phyloP scores from a whole-genome alignment of 176 grass and related monocot genomes.

The Carex cristatella region DNA sequence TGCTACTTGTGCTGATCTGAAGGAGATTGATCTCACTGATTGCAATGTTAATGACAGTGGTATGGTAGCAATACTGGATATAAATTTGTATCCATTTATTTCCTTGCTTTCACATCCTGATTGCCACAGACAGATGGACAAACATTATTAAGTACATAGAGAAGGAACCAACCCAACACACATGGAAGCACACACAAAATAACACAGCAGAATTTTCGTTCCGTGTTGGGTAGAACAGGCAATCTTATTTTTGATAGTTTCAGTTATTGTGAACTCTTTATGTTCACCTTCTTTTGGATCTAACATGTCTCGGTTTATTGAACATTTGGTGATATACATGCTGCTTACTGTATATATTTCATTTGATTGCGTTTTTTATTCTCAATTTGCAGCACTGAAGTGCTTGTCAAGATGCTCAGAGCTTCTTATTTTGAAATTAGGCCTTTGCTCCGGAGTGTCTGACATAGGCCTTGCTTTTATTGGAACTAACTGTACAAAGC shows the following conservation, averaged over 20 bases:
- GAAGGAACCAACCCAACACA: not conserved
- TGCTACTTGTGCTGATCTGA: slow-evolving; percentile 57
- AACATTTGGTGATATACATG: not conserved
- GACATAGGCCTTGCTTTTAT: slow-evolving; percentile 66
- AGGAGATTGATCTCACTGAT: slow-evolving; percentile 92
- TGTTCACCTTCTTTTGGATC: not conserved
- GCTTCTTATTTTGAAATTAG: slow-evolving; percentile 70
- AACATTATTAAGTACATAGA: not conserved
- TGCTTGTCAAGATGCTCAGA: slow-evolving; percentile 74
- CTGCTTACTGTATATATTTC: not conserved
- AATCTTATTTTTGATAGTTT: not conserved
- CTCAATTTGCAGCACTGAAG: slow-evolving; percentile 64
- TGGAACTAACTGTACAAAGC: slow-evolving; percentile 57
- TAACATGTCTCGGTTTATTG: not conserved
- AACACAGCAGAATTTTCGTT: not conserved
- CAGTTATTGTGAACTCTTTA: not conserved
- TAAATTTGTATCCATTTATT: not conserved
- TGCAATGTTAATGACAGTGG: slow-evolving; percentile 71
- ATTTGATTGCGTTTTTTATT: slow-evolving; percentile 13
- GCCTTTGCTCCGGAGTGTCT: slow-evolving; percentile 65
- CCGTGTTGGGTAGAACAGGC: not conserved
- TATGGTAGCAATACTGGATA: slow-evolving; percentile 20
- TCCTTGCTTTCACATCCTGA: not conserved
- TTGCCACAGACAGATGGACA: not conserved
- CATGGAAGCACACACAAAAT: not conserved